These are phyloP conservation scores for Solanum acaule DNA, from an alignment of 257 asterid species.

Conservation along the genomic window DNA sequence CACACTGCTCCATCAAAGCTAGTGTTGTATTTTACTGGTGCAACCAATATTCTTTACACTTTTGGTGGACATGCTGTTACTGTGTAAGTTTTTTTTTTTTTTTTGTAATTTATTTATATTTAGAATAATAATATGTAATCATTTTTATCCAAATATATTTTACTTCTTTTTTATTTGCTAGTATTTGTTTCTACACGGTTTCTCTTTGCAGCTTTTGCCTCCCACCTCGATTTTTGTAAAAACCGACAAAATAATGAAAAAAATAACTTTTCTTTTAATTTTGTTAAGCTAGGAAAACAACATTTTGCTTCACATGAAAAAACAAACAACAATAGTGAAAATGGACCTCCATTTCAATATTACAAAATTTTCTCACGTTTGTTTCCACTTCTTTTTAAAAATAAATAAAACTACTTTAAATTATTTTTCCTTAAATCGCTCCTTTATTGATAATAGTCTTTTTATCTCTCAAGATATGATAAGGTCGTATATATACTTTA, in stretches of 20 bases:
- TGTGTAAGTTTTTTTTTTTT: constrained; percentile 46
- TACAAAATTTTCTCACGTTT: neutral
- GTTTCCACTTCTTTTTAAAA: neutral
- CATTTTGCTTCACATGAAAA: constrained; percentile 5
- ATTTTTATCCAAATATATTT: neutral
- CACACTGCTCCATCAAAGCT: constrained; percentile 74
- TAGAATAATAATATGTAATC: neutral
- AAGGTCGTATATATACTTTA: neutral
- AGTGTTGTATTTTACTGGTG: constrained; percentile 90
- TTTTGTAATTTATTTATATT: neutral
- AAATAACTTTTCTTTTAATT: neutral
- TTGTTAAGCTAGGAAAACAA: constrained; percentile 9
- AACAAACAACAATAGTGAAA: neutral
- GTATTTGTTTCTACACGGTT: constrained; percentile 27
- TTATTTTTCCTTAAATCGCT: neutral
- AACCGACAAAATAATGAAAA: constrained; percentile 27
- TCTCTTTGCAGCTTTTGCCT: constrained; percentile 83
- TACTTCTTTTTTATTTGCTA: constrained; percentile 6
- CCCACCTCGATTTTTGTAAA: constrained; percentile 29
- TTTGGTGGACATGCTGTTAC: constrained; percentile 99
- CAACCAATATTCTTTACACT: constrained; percentile 88
- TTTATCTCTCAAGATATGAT: neutral
- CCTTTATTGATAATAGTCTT: neutral
- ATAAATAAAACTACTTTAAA: neutral
- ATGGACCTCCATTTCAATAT: neutral